Base-by-base conservation (phyloP, 345 rosid species). In the Corchorus capsularis region DNA sequence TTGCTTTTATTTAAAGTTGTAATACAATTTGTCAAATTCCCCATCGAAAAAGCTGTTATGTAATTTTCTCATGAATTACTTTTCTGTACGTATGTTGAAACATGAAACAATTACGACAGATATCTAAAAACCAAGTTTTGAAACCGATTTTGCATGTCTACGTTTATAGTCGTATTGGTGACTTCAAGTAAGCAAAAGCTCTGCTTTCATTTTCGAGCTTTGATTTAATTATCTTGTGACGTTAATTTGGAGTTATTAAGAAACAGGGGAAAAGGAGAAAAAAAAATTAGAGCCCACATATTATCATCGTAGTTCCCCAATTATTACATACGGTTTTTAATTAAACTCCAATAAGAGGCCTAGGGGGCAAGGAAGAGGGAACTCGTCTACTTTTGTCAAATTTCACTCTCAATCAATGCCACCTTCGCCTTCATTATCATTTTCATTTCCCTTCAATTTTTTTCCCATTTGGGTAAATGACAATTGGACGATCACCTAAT, bases 1-100 rank as follows among this genome's bases (percentile, higher is more conserved):
- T 69, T 69, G 54, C 73, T 69, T 69, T 50, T 1, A 9, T 64
- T 41, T 64, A 4, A 64, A 64, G 69, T n/a, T 19, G 72, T 6
- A 45, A 7, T 39, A 8, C 9, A 5, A 45, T 8, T 45, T 14
- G 52, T 69, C 10, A 52, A 49, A 32, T 50, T 34, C 27, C 43
- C 15, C 8, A 50, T 19, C 37, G 22, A 22, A 52, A 50, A 49
- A 69, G 59, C 50, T 69, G 59, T 35, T 0, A 52, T 11, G 60
- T 52, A 14, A 12, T 63, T 35, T 11, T 63, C 68, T 63, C 68
- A 63, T 39, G 27, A 63, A 63, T 63, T 3, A 46, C n/a, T 13
- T 32, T 27, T 12, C 14, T 61, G 43, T 13, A 61, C 43, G 65
- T 61, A 63, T n/a, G 17, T 17, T n/a, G 27, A 63, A 63, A 37